Percentiles rank a stretch among this genome's conserved stretches.
phyloP scores from a whole-genome alignment of 2,329 filamentous ascomycete species.

The Curvularia hawaiiensis region DNA sequence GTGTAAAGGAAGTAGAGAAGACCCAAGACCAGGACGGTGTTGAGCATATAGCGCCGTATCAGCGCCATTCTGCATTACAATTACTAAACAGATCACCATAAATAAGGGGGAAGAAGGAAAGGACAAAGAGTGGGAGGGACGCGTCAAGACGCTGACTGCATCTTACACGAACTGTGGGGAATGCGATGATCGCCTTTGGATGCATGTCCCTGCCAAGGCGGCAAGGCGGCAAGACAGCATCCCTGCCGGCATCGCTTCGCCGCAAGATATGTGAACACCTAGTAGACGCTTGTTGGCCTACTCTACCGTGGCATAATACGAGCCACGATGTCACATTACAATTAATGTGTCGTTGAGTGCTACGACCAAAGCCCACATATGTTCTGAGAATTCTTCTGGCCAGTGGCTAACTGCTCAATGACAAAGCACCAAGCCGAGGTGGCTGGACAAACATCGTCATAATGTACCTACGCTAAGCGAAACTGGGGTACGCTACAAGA shows the following conservation, averaged over 20 bases:
- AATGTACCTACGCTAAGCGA: background rate
- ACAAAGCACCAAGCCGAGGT: background rate
- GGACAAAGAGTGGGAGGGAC: background rate
- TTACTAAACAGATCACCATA: constrained; percentile 12
- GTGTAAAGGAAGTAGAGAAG: constrained; percentile 47
- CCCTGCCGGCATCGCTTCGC: background rate
- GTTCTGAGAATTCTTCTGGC: background rate
- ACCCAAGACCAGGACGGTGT: constrained; percentile 40
- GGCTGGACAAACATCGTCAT: background rate
- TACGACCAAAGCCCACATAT: background rate
- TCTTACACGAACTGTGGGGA: background rate
- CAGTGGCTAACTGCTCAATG: background rate
- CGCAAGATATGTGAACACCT: background rate
- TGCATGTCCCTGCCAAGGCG: constrained; percentile 2
- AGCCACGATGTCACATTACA: background rate
- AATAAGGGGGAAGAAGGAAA: constrained; percentile 11
- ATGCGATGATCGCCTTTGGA: background rate
- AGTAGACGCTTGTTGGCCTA: background rate
- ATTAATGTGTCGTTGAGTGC: no score
- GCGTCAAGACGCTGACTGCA: background rate
- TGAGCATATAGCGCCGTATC: constrained; percentile 45
- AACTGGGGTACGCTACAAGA: background rate
- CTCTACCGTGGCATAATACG: background rate
- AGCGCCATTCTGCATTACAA: constrained; percentile 45
- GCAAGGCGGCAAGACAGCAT: background rate